phyloP scores from a whole-genome alignment of 2,329 filamentous ascomycete species.

The Chrysoporthe puriensis region DNA sequence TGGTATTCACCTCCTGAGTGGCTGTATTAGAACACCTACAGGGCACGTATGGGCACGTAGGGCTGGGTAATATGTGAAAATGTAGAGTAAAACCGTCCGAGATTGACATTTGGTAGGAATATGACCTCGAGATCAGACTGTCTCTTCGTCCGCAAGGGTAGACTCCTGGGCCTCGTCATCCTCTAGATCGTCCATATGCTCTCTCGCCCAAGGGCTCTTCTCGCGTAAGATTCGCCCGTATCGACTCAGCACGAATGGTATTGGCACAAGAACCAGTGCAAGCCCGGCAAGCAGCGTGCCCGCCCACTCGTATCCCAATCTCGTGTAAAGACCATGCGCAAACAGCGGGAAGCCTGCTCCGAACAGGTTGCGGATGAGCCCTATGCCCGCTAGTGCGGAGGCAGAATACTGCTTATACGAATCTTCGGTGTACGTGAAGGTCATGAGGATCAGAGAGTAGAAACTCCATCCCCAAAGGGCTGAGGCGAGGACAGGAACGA shows the following conservation, averaged over 20 bases:
- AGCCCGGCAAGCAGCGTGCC: slow-evolving; percentile 41
- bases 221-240: slow-evolving; percentile 34
- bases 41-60: neutral
- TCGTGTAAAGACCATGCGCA: slow-evolving; percentile 39
- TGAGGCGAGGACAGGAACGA: slow-evolving; percentile 53
- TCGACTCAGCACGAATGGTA: slow-evolving; percentile 36
- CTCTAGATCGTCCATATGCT: slow-evolving; percentile 33
- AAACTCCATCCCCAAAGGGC: slow-evolving; percentile 55
- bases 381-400: slow-evolving; percentile 46
- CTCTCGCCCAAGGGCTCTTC: slow-evolving; percentile 35
- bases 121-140: neutral
- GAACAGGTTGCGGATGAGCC: slow-evolving; percentile 43
- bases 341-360: slow-evolving; percentile 46
- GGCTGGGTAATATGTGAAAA: too few species aligned
- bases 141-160: neutral
- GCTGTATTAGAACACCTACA: neutral
- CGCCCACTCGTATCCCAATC: slow-evolving; percentile 43
- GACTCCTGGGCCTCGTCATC: slow-evolving; percentile 21
- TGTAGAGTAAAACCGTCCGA: too few species aligned
- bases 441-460: slow-evolving; percentile 54
- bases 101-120: neutral
- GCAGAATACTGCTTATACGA: slow-evolving; percentile 49
- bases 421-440: slow-evolving; percentile 52
- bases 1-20: slow-evolving; percentile 9
- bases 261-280: slow-evolving; percentile 40